Evolutionary conservation across 345 rosid genomes (phyloP).

Genomic region (Eucalyptus guilfoylei): DNA sequence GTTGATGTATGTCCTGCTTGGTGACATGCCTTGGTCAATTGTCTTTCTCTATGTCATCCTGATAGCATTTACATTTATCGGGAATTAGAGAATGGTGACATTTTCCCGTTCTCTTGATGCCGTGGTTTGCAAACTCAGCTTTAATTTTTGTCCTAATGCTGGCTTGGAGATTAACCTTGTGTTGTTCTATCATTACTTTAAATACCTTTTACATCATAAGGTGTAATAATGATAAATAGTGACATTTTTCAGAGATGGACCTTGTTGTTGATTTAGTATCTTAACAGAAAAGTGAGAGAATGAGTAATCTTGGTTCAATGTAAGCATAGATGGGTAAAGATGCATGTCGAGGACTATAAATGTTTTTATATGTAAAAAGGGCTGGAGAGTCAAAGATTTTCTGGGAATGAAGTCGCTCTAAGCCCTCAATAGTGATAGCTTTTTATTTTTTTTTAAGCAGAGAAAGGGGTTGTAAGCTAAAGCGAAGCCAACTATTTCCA

Average conservation of each 20-base stretch:
- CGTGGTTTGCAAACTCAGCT: neutral
- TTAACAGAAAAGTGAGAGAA: neutral
- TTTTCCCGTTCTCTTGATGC: rapidly evolving
- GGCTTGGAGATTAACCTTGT: rapidly evolving
- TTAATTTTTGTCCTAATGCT: neutral
- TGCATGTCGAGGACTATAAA: neutral
- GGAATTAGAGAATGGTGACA: neutral
- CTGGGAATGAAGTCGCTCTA: too few relatives aligned
- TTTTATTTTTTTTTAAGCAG: too few relatives aligned
- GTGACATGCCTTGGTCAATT: neutral
- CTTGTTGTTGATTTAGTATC: neutral
- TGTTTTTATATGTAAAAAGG: rapidly evolving
- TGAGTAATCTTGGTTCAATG: rapidly evolving
- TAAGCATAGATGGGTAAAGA: rapidly evolving
- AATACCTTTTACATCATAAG: neutral
- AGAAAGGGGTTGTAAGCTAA: too few relatives aligned
- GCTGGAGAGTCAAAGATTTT: rapidly evolving
- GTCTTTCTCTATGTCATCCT: rapidly evolving
- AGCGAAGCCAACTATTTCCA: too few relatives aligned
- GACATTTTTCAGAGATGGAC: rapidly evolving
- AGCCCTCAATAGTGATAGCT: rapidly evolving
- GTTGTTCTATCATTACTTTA: neutral
- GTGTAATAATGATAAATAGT: neutral
- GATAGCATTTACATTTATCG: rapidly evolving
- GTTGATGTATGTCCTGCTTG: neutral